These are phyloP conservation scores for Kazachstania psychrophila DNA, from an alignment of 805 yeast genomes.

Conservation along the genomic window DNA sequence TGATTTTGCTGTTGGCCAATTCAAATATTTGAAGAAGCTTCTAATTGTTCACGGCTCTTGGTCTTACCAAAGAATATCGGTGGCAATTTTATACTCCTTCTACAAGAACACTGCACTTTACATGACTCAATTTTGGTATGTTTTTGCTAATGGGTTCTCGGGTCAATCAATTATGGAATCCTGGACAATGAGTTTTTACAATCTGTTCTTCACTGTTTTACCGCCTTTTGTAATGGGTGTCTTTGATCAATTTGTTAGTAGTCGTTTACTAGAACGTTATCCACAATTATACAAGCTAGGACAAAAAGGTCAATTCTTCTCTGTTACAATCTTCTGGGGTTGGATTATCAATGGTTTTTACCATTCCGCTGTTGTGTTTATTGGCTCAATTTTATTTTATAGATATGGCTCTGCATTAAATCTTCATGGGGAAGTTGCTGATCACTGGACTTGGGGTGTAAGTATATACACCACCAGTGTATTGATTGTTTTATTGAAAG, in stretches of 20 bases:
- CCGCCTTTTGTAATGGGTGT: constrained; percentile 97
- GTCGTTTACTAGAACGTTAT: constrained; percentile 78
- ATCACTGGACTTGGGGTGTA: constrained; percentile 94
- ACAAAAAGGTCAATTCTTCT: constrained; percentile 79
- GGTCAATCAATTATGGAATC: constrained; percentile 96
- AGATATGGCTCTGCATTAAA: constrained; percentile 55
- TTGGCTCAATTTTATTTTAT: constrained; percentile 63
- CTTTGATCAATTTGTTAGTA: constrained; percentile 91
- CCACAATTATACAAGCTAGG: constrained; percentile 91
- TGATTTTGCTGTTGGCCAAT: constrained; percentile 94
- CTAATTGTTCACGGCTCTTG: constrained; percentile 93
- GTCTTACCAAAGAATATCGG: constrained; percentile 92
- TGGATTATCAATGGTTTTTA: constrained; percentile 95
- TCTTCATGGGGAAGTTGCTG: constrained; percentile 56
- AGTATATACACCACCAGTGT: constrained; percentile 81
- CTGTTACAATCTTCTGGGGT: constrained; percentile 89
- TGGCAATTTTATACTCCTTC: constrained; percentile 87
- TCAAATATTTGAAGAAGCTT: constrained; percentile 72
- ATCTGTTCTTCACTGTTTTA: constrained; percentile 84
- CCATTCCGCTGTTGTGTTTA: constrained; percentile 78
- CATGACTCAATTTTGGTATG: constrained; percentile 98
- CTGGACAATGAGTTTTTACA: constrained; percentile 95
- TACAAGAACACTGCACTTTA: constrained; percentile 92
- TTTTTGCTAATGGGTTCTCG: constrained; percentile 81
- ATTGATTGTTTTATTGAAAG: constrained; percentile 86